These are phyloP conservation scores for Marasmius sp. DNA, from an alignment of 1,284 basidiomycete species.

Conservation along the genomic window DNA sequence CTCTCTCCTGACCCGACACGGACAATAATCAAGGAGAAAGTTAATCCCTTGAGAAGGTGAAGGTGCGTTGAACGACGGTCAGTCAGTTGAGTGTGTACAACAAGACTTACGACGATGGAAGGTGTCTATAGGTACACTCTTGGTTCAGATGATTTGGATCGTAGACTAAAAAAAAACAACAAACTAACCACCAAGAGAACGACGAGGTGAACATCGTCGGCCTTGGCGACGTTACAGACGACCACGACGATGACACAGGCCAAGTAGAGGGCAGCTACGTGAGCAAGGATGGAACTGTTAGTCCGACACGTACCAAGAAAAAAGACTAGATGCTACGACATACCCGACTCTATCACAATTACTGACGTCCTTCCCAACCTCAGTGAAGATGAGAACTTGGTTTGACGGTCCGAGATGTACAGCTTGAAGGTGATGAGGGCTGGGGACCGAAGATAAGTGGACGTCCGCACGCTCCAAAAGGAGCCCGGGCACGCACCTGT, in stretches of 20 bases:
- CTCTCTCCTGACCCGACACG: no score
- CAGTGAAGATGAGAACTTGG: not conserved
- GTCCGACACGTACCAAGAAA: no score
- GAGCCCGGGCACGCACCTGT: conserved; percentile 3
- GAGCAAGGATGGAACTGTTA: not conserved
- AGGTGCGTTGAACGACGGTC: no score
- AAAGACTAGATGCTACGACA: not conserved
- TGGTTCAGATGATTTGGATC: no score
- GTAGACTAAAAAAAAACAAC: no score
- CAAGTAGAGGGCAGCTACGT: conserved; percentile 9
- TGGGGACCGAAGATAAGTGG: not conserved
- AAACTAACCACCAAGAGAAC: no score
- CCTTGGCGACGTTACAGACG: conserved; percentile 1
- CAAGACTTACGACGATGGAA: no score
- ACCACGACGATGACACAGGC: conserved; percentile 6
- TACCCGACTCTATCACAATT: conserved; percentile 11
- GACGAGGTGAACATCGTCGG: not conserved
- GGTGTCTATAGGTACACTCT: no score
- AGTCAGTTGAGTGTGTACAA: no score
- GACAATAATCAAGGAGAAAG: no score
- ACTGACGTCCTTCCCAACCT: conserved; percentile 4
- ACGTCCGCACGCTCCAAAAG: not conserved
- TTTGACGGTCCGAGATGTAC: conserved; percentile 4
- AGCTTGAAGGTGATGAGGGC: conserved; percentile 8
- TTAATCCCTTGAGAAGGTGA: no score